phyloP scores from a whole-genome alignment of 1,284 basidiomycete genomes.

The Microbotryum silenes-acaulis region DNA sequence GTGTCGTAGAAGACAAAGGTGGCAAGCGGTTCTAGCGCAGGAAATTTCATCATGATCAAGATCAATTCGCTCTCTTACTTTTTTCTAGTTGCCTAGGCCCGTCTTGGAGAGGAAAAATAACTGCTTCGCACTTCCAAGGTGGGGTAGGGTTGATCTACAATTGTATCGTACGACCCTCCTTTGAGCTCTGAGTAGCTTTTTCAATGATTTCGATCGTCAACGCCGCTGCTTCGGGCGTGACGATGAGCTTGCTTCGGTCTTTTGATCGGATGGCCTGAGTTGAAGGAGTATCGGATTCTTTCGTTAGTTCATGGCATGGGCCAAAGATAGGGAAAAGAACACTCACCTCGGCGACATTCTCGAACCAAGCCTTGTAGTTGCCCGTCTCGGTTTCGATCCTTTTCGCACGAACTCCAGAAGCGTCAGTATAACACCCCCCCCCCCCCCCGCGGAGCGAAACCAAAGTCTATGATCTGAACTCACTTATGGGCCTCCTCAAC shows the following conservation, averaged over 20 bases:
- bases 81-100: not conserved
- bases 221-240: slow-evolving; percentile 64
- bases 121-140: not conserved
- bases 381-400: slow-evolving; percentile 11
- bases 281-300: not conserved
- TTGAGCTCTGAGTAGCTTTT: slow-evolving; percentile 56
- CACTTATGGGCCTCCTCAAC: not conserved
- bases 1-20: not conserved
- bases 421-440: not conserved
- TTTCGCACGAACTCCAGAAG: not conserved
- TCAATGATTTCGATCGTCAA: slow-evolving; percentile 65
- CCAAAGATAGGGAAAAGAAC: not conserved
- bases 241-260: slow-evolving; percentile 49
- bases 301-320: not conserved
- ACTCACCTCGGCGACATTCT: slow-evolving; percentile 30
- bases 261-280: slow-evolving; percentile 47
- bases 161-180: slow-evolving; percentile 51
- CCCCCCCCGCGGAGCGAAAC: not conserved
- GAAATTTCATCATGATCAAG: no score
- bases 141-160: slow-evolving; percentile 32
- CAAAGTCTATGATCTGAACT: not conserved
- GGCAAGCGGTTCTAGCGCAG: no score
- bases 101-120: not conserved
- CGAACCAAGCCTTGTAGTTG: slow-evolving; percentile 22
- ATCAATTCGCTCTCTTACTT: no score